Base-by-base conservation (phyloP, 345 rosid species). In the Eucalyptus viminalis region DNA sequence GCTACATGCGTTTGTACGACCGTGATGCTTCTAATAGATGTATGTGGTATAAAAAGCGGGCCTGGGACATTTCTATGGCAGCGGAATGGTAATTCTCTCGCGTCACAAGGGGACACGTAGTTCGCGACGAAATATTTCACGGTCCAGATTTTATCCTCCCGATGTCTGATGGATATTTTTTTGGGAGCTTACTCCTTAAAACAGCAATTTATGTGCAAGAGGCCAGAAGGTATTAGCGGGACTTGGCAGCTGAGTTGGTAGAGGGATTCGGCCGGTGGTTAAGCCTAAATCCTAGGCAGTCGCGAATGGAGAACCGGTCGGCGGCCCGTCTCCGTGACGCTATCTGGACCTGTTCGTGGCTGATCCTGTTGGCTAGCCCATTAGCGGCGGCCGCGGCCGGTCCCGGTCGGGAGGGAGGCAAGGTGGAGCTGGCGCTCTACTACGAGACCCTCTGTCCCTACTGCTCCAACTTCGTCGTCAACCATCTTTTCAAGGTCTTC, bases 361-460 rank as follows among this genome's bases (percentile, higher is more conserved):
- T 58, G 87, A 24, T 50, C 34, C 34, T 51, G 51, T 29, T 47
- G 69, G n/a, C 25, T 24, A 17, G 54, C 47, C n/a, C 47, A 13
- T n/a, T 85, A 12, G 50, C 76, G 21, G 85, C 14, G 47, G 40
- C 22, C 53, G 53, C 16, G 50, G 50, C 24, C 83, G 85, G 29
- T 40, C 3, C 83, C 47, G 85, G 43, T 14, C 31, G 80, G 56
- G 87, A 67, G 87, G 89, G 80, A 56, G 50, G 80, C 37, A 13
- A 24, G 40, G 53, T 53, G 72, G 67, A 56, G 86, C 88, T 92
- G 91, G 91, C 44, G 24, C 90, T 94, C 15, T 94, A 92, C 89
- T 93, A 93, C 49, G 95, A 94, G 88, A 88, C 94, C 29, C 89
- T 93, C 24, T 95, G 97, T 89, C 96, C 95, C 1, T 91, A 76